Base-by-base conservation (phyloP, 805 yeast genomes). In the Priceomyces medius region DNA sequence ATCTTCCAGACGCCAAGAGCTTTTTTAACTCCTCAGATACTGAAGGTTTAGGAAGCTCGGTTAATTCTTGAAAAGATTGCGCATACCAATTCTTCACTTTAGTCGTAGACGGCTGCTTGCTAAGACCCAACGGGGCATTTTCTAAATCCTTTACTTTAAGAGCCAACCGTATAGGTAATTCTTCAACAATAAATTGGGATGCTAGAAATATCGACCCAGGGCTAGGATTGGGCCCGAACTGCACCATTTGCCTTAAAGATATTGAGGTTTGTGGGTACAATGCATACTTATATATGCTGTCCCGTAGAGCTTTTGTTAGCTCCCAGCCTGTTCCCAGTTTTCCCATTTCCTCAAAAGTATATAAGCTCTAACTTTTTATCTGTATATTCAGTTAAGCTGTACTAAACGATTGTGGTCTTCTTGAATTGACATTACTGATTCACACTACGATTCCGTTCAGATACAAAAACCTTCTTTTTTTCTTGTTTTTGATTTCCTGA, bases 41-140 rank as follows among this genome's bases (percentile, higher is more conserved):
- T 23, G 54, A 55, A 1, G 91, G 91, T 43, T 76, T 74, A 9
- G 80, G 77, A 32, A 89, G 63, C 9, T 73, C 60, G n/a, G 84
- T 79, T 49, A 88, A 73, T 56, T 88, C 91, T 52, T 88, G 89
- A 61, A 89, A 89, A 7, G 91, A 82, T 58, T 88, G 93, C 1
- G 90, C 90, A 59, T 88, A 89, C 96, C 97, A 89, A 57, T 88
- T 80, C 45, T 82, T 77, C 13, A 88, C 96, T 48, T 81, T 75
- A 38, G 77, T 68, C 37, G 90, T 87, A 2, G 88, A 80, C 1
- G 88, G 88, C 80, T 83, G 83, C 21, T 80, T 71, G 50, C 73
- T 76, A 41, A 89, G 71, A 0, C 88, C 89, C 50, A 81, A 72
- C 0, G 97, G 96, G 21, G 93, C 76, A 19, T 77, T 76, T 31